Evolutionary conservation across 768 basidiomycete species (phyloP), one percentile per base, ranked within the genome.

Genomic region (Pleurotus tuber-regium): DNA sequence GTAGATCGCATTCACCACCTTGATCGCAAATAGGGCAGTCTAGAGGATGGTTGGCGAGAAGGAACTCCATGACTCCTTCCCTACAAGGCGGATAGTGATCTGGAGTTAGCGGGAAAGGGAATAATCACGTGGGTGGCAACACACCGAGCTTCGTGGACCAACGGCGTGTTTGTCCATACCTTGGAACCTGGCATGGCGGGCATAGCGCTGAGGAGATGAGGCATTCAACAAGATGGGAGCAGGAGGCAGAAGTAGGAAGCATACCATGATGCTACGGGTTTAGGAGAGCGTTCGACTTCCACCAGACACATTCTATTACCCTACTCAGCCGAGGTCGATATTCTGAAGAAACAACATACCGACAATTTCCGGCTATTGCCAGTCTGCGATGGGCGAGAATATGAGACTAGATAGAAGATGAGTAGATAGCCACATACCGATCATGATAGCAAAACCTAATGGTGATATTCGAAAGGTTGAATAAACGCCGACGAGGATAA

Each of bases 21-120:
- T 98, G 95, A 66, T 99, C 97, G 62, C 97, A 99, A 57, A 98
- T 89, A 18, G 97, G 97, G 70, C 97, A 99, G 67, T 99, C 97
- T 51, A 99, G 79, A 2, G 97, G 97, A 63, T 99, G 97, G 70
- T 99, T 98, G 53, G 96, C 84, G 54, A 98, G 84, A 31, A 98
- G 79, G 71, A 98, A 97, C 65, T 98, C 97, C 97, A 99, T 98
- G 54, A 98, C 96, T 44, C 97, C 97, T 70, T 97, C 94, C 18
- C 94, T 90, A 60, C 23, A 62, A 51, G 48, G n/a, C n/a, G n/a
- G 14, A 38, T 30, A 12, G 42, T 63, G 11, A 63, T n/a, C n/a
- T n/a, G n/a, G n/a, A n/a, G n/a, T n/a, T n/a, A n/a, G n/a, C n/a
- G n/a, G n/a, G n/a, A n/a, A n/a, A n/a, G n/a, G n/a, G n/a, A n/a